Conservation (phyloP, 2,329 filamentous ascomycete genomes). For the Akanthomyces dipterigenus region DNA sequence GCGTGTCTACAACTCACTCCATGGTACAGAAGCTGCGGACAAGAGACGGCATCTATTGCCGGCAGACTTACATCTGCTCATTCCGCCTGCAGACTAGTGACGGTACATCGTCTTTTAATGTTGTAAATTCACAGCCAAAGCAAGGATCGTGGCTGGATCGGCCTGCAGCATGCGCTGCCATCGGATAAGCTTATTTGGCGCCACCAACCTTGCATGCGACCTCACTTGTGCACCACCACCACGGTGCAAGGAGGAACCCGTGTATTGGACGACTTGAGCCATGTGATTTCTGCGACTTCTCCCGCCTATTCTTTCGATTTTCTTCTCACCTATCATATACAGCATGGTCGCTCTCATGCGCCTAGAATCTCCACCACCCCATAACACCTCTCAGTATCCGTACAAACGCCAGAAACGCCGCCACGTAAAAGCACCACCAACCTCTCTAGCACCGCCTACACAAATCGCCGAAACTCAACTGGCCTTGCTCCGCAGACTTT, state of each 20-base stretch:
- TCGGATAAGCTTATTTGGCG: constrained; percentile 3
- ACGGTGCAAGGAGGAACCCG: background rate
- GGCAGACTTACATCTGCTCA: background rate
- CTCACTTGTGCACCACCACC: background rate
- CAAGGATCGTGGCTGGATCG: too few relatives aligned
- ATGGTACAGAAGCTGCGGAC: too few relatives aligned
- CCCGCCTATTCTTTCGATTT: background rate
- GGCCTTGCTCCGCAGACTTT: background rate
- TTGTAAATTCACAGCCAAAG: too few relatives aligned
- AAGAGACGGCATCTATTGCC: too few relatives aligned
- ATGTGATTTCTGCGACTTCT: background rate
- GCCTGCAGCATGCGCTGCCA: background rate
- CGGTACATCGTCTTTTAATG: too few relatives aligned
- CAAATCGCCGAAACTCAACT: background rate
- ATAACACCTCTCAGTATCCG: constrained; percentile 18
- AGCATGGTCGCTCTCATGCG: too few relatives aligned
- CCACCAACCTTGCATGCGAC: background rate
- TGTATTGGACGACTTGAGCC: background rate
- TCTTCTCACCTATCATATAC: background rate
- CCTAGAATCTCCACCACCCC: constrained; percentile 5
- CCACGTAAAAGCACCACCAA: constrained; percentile 43
- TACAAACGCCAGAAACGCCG: constrained; percentile 18
- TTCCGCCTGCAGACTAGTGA: too few relatives aligned
- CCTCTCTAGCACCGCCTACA: constrained; percentile 35
- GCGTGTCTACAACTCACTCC: too few relatives aligned